Base-by-base conservation (phyloP, 148 eudicot species). In the Drosera capensis region DNA sequence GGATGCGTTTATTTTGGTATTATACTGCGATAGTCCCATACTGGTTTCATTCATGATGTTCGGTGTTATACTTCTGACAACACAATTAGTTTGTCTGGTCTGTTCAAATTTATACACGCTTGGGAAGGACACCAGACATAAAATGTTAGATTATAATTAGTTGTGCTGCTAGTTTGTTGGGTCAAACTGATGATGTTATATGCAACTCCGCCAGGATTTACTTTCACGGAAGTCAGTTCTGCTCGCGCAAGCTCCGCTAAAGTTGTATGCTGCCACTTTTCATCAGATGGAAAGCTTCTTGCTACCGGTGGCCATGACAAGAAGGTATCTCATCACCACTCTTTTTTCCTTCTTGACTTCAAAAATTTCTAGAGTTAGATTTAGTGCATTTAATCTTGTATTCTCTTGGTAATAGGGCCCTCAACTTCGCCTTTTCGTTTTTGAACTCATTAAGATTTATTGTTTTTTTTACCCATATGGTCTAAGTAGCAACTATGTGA, bases 281-380 rank as follows among this genome's bases (percentile, higher is more conserved):
- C 96, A 20, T 66, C 88, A 8, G 96, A 86, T 63, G 96, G 96
- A 48, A 86, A 86, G 59, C 63, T 86, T 63, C 96, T 86, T 45
- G 96, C 96, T 40, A 82, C 73, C 63, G 96, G 96, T 34, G 94
- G 88, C 43, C 96, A 86, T 47, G 96, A 86, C 65, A 82, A 82
- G 59, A 86, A 76, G 88, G 96, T 68, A 24, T n/a, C n/a, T n/a
- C n/a, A n/a, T n/a, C n/a, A n/a, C n/a, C n/a, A n/a, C n/a, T n/a
- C n/a, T n/a, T n/a, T n/a, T n/a, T n/a, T n/a, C n/a, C n/a, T n/a
- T n/a, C n/a, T n/a, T n/a, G n/a, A n/a, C n/a, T n/a, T n/a, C n/a
- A n/a, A n/a, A n/a, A n/a, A n/a, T n/a, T n/a, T n/a, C n/a, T n/a
- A n/a, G n/a, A n/a, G n/a, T n/a, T n/a, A n/a, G n/a, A n/a, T n/a